Evolutionary conservation across 1,284 basidiomycete species (phyloP), one percentile per base, ranked within the genome.

Genomic region (Apiotrichum gracile): DNA sequence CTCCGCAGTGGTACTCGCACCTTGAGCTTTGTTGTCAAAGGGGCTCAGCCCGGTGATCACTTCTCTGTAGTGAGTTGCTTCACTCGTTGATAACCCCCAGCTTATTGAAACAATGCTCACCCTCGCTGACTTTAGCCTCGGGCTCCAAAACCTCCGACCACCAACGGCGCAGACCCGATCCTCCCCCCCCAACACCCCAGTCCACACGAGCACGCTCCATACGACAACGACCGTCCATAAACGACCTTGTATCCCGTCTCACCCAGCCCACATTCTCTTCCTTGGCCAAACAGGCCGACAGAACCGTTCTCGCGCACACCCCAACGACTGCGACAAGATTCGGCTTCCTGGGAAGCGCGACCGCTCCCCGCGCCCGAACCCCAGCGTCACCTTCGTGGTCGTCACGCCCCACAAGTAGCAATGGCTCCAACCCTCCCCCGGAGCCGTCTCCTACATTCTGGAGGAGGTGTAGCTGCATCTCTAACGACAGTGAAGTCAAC

Each of bases 111-210:
- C n/a, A 12, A 45, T 22, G 31, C 43, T 45, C 21, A 45, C 27
- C 43, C 29, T 21, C 29, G 43, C 43, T 45, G 43, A 45, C 43
- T n/a, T 16, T 45, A 45, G 43, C 43, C 29, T 16, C 43, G 29
- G 13, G 42, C 42, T 5, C 22, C 4, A 24, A 26, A 22, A 1
- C 2, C 13, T 10, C n/a, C 19, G 10, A 5, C 2, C 29, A 10
- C 22, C 25, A 6, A 19, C 41, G 37, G 19, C 43, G 31, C 22
- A 1, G 19, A 10, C 43, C 29, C 5, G 9, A n/a, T 7, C 29
- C 43, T 27, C 24, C 29, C 5, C 25, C 43, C 12, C 43, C 43
- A 6, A 33, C n/a, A 1, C 43, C 43, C 7, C 25, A 22, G n/a
- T 43, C 41, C 17, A 16, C 26, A 8, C 5, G 19, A 2, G 7